A percentile compares a stretch with the other conserved stretches of the same genome.
Evolutionary conservation across 1,284 basidiomycete species (phyloP).

Genomic region (Cutaneotrichosporon sp.): DNA sequence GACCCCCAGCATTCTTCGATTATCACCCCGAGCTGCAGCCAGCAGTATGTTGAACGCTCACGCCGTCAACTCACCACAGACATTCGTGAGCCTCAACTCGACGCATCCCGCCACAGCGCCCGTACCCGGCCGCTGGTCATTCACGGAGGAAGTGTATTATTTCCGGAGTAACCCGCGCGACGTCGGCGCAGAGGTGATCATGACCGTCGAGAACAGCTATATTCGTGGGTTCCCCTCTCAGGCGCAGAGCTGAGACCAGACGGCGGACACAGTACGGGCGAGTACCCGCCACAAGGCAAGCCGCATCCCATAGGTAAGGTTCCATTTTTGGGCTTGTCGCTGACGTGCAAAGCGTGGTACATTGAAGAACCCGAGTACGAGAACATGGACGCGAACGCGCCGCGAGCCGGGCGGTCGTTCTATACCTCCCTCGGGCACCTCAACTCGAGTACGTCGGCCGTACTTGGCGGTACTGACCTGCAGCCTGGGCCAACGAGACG

Average conservation of each 20-base stretch:
- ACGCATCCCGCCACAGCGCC: conserved; percentile 62
- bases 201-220: conserved; percentile 66
- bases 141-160: conserved; percentile 57
- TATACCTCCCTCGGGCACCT: conserved; percentile 73
- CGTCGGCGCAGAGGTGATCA: conserved; percentile 60
- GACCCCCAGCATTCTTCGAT: conserved; percentile 58
- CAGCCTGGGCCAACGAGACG: conserved; percentile 53
- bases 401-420: conserved; percentile 63
- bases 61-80: conserved; percentile 20
- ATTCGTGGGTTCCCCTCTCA: conserved; percentile 11
- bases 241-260: background rate
- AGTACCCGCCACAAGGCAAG: conserved; percentile 21
- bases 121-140: conserved; percentile 62
- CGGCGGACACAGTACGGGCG: background rate
- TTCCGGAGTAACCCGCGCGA: conserved; percentile 68
- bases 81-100: conserved; percentile 59
- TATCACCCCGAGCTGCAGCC: conserved; percentile 64
- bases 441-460: conserved; percentile 52
- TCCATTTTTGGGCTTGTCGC: too few species aligned
- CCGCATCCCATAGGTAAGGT: conserved; percentile 42
- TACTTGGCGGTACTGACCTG: background rate
- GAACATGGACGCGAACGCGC: conserved; percentile 39
- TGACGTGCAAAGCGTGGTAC: conserved; percentile 56
- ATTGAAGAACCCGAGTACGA: conserved; percentile 62
- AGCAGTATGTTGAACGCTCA: conserved; percentile 24